Evolutionary conservation across 129 eudicot genomes (phyloP), one percentile per base, ranked within the genome.

Genomic region (Tagetes patula): DNA sequence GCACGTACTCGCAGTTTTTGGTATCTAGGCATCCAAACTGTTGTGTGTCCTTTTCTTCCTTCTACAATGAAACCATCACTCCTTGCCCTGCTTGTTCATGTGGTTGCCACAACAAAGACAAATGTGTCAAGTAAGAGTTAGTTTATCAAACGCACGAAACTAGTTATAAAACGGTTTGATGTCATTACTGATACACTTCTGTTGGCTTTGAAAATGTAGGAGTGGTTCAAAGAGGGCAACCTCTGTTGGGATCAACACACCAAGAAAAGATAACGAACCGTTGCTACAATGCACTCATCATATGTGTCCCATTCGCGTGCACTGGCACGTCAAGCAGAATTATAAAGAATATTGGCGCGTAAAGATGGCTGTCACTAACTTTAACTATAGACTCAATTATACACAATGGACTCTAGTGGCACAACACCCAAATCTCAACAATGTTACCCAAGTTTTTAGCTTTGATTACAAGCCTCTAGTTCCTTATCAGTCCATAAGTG

Each of bases 281-380:
- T 37, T 87, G 32, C 85, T 90, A 34, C 96, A 90, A 75, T 90
- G 96, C 86, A 90, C 96, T 8, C 93, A 82, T 61, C 96, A 90
- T 71, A 90, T 90, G 96, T 90, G 96, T 65, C 96, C 96, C 0
- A 84, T 90, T 38, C 87, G 96, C 0, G 96, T 90, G 38, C 96
- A 90, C 55, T 90, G 96, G 96, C 96, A 90, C 53, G 82, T 90
- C 7, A 90, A 90, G 83, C 72, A 85, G 67, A 90, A 90, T 77
- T 90, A 90, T 68, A 87, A 75, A 67, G 94, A 90, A 11, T 90
- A 90, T 70, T 90, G 96, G 96, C 87, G 96, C 8, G 86, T 87
- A 32, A 90, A 90, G 75, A 80, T 90, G 65, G 89, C 96, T 0
- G 65, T 90, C 9, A 90, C 96, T 2, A 90, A 90, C 68, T 90